Percentiles rank a stretch among this genome's conserved stretches.
Conservation (phyloP, 2,329 filamentous ascomycete genomes). For the Ceratocystis variospora region DNA sequence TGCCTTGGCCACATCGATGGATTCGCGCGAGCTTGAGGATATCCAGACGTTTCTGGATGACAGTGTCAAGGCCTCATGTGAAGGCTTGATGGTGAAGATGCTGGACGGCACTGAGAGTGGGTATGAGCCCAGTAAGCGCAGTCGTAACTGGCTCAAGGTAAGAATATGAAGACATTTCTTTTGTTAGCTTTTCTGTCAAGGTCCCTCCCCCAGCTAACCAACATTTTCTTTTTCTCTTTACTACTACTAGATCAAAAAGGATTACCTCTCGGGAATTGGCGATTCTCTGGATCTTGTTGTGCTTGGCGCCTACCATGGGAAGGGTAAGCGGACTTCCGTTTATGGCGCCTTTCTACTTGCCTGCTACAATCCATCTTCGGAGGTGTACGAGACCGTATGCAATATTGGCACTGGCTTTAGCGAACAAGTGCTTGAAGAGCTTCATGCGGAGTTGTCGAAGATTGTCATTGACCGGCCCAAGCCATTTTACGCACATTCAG, state of each 20-base stretch:
- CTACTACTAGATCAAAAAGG: constrained; percentile 67
- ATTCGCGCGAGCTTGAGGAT: constrained; percentile 80
- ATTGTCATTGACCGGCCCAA: constrained; percentile 81
- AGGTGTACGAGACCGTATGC: constrained; percentile 89
- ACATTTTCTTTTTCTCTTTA: background rate
- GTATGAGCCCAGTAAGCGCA: constrained; percentile 92
- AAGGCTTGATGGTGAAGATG: constrained; percentile 99
- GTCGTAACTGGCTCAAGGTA: constrained; percentile 96
- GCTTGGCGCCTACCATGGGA: constrained; percentile 83
- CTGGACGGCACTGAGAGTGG: constrained; percentile 81
- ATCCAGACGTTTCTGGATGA: constrained; percentile 90
- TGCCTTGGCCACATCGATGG: constrained; percentile 70
- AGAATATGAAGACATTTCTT: constrained; percentile 16
- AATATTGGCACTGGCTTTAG: constrained; percentile 98
- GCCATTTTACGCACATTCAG: constrained; percentile 82
- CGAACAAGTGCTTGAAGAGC: constrained; percentile 79
- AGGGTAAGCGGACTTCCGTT: constrained; percentile 86
- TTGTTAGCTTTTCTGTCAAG: background rate
- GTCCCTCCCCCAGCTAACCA: background rate
- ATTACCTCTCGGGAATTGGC: constrained; percentile 85
- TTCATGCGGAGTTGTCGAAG: constrained; percentile 60
- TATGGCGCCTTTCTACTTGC: constrained; percentile 94
- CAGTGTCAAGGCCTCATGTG: constrained; percentile 87
- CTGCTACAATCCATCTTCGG: constrained; percentile 69
- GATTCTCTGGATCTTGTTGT: constrained; percentile 96